These are phyloP conservation scores for Dendrocalamus sinicus DNA, from an alignment of 176 grass and related monocot species.

Conservation along the genomic window DNA sequence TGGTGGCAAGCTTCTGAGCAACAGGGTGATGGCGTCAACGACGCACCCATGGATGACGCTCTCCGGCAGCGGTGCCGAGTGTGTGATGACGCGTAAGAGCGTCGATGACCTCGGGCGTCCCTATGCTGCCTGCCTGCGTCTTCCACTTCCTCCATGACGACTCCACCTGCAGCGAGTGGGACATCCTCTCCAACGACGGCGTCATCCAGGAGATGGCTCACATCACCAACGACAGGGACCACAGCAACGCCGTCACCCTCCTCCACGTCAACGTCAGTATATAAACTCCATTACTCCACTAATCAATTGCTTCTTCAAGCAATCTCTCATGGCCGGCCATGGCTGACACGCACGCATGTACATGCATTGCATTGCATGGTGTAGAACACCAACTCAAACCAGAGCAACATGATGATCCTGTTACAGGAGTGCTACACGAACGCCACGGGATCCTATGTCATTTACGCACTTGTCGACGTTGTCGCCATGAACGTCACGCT, in stretches of 20 bases:
- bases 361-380: not conserved
- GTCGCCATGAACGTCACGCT: constrained; percentile 83
- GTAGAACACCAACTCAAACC: constrained; percentile 74
- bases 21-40: too few species aligned
- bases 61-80: too few species aligned
- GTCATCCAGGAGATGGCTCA: constrained; percentile 84
- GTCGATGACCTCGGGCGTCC: constrained; percentile 78
- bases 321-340: not conserved
- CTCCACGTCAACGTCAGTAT: constrained; percentile 71
- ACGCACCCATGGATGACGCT: too few species aligned
- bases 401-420: constrained; percentile 88
- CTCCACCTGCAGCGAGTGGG: constrained; percentile 75
- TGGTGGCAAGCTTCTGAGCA: too few species aligned
- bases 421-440: constrained; percentile 86
- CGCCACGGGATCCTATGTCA: constrained; percentile 70
- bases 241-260: constrained; percentile 76
- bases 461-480: constrained; percentile 81
- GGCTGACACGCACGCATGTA: not conserved
- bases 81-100: constrained; percentile 54
- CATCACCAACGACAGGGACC: constrained; percentile 73
- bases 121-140: constrained; percentile 48
- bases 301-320: not conserved
- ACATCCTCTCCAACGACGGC: constrained; percentile 78
- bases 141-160: constrained; percentile 78
- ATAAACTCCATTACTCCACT: not conserved